Percentiles rank a stretch among this genome's conserved stretches.
Evolutionary conservation across 1,284 basidiomycete genomes (phyloP).

Genomic region (Malassezia sympodialis): DNA sequence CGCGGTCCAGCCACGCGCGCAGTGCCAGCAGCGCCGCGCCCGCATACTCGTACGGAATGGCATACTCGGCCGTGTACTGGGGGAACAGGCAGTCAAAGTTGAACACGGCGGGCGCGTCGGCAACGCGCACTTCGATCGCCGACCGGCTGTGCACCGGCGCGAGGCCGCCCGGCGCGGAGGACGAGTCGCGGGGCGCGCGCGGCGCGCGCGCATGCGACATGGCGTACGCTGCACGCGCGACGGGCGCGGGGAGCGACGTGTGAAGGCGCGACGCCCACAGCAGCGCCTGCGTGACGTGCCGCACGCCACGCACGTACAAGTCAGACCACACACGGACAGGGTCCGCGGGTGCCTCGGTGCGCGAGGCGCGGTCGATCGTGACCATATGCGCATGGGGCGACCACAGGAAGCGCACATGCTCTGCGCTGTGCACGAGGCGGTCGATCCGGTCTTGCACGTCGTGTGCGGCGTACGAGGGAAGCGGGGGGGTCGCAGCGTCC

Average conservation of each 20-base stretch:
- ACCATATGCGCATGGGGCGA: slow-evolving; percentile 69
- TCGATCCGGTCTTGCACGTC: slow-evolving; percentile 54
- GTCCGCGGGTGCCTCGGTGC: slow-evolving; percentile 61
- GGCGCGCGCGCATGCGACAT: slow-evolving; percentile 18
- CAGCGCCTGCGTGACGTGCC: slow-evolving; percentile 20
- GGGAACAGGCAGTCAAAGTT: slow-evolving; percentile 48
- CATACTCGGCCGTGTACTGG: slow-evolving; percentile 62
- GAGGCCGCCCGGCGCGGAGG: background rate
- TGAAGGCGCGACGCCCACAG: slow-evolving; percentile 22
- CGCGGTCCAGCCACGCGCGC: slow-evolving; percentile 60
- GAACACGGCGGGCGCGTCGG: slow-evolving; percentile 37
- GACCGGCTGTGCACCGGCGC: slow-evolving; percentile 8
- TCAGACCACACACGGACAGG: background rate
- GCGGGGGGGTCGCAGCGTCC: slow-evolving; percentile 8
- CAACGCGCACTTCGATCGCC: slow-evolving; percentile 25
- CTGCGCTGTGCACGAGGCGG: slow-evolving; percentile 50
- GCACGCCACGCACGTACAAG: slow-evolving; percentile 15
- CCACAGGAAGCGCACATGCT: slow-evolving; percentile 93
- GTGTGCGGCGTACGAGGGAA: slow-evolving; percentile 18
- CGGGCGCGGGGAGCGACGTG: slow-evolving; percentile 7
- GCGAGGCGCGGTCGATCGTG: slow-evolving; percentile 64
- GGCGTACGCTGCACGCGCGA: slow-evolving; percentile 14
- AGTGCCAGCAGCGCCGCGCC: slow-evolving; percentile 63
- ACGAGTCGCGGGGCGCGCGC: background rate
- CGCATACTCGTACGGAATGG: slow-evolving; percentile 60